Evolutionary conservation across 1,139 yeast species (phyloP), one percentile per base, ranked within the genome.

Genomic region (Nakaseomyces uthaithaninus): DNA sequence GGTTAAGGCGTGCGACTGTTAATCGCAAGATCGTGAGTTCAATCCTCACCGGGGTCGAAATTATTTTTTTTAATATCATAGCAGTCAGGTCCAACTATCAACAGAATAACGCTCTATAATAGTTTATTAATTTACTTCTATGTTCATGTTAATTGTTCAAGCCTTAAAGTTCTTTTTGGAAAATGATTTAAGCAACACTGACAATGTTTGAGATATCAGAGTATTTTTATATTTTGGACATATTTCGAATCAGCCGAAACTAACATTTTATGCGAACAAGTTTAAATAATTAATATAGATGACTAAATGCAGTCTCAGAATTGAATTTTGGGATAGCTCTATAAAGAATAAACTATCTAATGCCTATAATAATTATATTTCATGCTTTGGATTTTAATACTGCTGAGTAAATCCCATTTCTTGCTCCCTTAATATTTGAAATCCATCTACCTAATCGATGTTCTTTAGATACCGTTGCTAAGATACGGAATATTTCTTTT

Each of bases 381-480:
- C 24, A 34, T 34, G 37, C 37, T 15, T 43, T 45, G 15, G 48
- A 44, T 42, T 60, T 59, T 24, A 31, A 20, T 9, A 62, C 66
- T 42, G 69, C 73, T 6, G 75, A 71, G 48, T 66, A 72, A 35
- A 73, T 61, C 48, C 73, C 74, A 53, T 72, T 73, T 52, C 76
- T 67, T 15, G 71, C 68, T 17, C 73, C 73, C 7, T 60, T 56
- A 19, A 65, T 60, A 16, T 63, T 52, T 31, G 63, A 58, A 12
- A 70, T 55, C 95, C 95, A 87, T 59, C 96, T 77, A 36, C 95
- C 96, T 45, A 84, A 70, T 55, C 82, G 76, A 58, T 83, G 95
- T 60, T 89, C 95, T 62, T 87, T 85, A 41, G 91, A 74, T 12
- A 83, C 68, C 37, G 85, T 71, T 0, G 81, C 91, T 48, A 73